These are phyloP conservation scores for Cyberlindnera subsufficiens DNA, from an alignment of 805 yeast genomes.

Conservation along the genomic window DNA sequence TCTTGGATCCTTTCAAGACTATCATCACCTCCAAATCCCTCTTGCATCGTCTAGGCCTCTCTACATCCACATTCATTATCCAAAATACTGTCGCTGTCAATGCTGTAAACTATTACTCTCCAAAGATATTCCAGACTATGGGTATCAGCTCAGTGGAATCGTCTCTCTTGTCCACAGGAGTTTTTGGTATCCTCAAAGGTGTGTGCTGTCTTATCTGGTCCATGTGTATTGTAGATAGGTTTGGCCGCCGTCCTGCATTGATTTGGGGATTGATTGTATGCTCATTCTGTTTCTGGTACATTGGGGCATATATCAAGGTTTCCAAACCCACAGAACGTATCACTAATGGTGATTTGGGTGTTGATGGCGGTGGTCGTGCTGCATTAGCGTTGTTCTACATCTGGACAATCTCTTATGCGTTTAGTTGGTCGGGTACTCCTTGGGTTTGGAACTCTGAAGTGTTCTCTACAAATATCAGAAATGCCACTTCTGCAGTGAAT, in stretches of 20 bases:
- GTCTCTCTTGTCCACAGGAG: slow-evolving; percentile 44
- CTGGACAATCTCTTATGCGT: slow-evolving; percentile 40
- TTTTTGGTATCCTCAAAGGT: slow-evolving; percentile 45
- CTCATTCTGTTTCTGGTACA: slow-evolving; percentile 40
- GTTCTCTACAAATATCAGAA: slow-evolving; percentile 37
- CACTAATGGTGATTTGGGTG: slow-evolving; percentile 28
- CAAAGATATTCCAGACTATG: slow-evolving; percentile 41
- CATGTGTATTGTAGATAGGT: slow-evolving; percentile 38
- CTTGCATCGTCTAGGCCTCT: slow-evolving; percentile 31
- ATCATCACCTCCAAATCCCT: slow-evolving; percentile 27
- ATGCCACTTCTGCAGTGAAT: slow-evolving; percentile 36
- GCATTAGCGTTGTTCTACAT: slow-evolving; percentile 29
- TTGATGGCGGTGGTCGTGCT: slow-evolving; percentile 34
- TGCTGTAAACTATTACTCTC: slow-evolving; percentile 49
- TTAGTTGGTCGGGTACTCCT: slow-evolving; percentile 42
- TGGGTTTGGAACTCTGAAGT: slow-evolving; percentile 44
- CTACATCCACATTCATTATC: slow-evolving; percentile 34
- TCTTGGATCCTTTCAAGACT: slow-evolving; percentile 34
- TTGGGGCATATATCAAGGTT: slow-evolving; percentile 40
- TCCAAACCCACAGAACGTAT: slow-evolving; percentile 10
- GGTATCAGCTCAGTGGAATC: slow-evolving; percentile 42
- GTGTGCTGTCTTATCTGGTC: slow-evolving; percentile 40
- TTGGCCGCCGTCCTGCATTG: slow-evolving; percentile 40
- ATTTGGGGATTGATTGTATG: slow-evolving; percentile 34
- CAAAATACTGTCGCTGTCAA: slow-evolving; percentile 45